These are phyloP conservation scores for Pyrenula massariospora DNA, from an alignment of 495 filamentous ascomycete genomes.

Conservation along the genomic window DNA sequence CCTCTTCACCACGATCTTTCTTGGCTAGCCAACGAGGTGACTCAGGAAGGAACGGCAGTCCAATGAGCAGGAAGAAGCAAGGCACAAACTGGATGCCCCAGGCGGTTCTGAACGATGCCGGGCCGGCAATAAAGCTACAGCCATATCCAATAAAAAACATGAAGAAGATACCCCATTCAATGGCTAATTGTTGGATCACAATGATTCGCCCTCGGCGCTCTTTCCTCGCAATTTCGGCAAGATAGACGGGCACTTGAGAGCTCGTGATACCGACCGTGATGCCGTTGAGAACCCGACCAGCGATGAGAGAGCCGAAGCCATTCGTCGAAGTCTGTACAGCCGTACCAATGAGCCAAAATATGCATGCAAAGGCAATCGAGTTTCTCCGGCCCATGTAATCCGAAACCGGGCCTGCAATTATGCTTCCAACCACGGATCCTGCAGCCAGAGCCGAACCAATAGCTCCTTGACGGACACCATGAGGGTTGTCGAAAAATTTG, in stretches of 20 bases:
- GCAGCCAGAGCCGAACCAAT: constrained; percentile 56
- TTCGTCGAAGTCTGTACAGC: constrained; percentile 52
- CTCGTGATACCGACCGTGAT: constrained; percentile 65
- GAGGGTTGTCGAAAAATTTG: constrained; percentile 47
- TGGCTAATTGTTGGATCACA: constrained; percentile 65
- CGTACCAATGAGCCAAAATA: constrained; percentile 62
- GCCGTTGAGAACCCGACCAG: constrained; percentile 60
- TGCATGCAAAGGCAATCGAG: constrained; percentile 50
- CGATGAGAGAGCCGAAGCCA: constrained; percentile 51
- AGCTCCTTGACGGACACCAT: constrained; percentile 41
- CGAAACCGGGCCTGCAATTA: constrained; percentile 52
- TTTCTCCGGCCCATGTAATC: constrained; percentile 55
- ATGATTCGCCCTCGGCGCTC: constrained; percentile 58
- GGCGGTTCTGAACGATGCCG: constrained; percentile 56
- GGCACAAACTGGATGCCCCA: constrained; percentile 68
- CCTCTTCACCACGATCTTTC: constrained; percentile 55
- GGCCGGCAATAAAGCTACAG: constrained; percentile 48
- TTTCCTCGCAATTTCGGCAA: constrained; percentile 59
- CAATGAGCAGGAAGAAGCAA: constrained; percentile 46
- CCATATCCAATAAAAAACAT: constrained; percentile 52
- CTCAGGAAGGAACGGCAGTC: constrained; percentile 58
- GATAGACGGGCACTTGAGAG: constrained; percentile 72
- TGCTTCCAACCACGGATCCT: constrained; percentile 53
- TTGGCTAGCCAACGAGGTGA: constrained; percentile 66
- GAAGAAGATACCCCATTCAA: constrained; percentile 58